A percentile compares a stretch with the other conserved stretches of the same genome.
Conservation (phyloP, 768 basidiomycete species). For the Macrolepiota dolichaula region DNA sequence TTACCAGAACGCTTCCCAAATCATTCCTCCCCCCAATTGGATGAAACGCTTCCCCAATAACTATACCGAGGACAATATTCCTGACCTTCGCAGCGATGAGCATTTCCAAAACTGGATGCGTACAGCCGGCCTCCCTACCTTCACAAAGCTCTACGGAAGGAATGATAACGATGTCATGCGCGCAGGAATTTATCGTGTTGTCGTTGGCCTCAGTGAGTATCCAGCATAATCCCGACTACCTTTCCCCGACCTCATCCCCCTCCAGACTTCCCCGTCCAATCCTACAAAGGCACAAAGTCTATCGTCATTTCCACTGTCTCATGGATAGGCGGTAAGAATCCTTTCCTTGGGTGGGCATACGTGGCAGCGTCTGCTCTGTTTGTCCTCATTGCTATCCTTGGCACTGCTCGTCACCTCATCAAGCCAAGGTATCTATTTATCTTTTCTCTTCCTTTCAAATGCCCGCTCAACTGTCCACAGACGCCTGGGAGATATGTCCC, state of each 20-base stretch:
- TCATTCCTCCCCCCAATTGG: slow-evolving; percentile 97
- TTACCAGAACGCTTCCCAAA: slow-evolving; percentile 56
- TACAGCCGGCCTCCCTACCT: slow-evolving; percentile 94
- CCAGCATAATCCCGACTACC: slow-evolving; percentile 11
- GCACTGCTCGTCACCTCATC: slow-evolving; percentile 89
- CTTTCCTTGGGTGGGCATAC: slow-evolving; percentile 98
- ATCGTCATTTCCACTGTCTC: slow-evolving; percentile 96
- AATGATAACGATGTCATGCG: slow-evolving; percentile 76
- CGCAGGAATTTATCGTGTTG: slow-evolving; percentile 73
- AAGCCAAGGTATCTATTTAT: slow-evolving; percentile 69
- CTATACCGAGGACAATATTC: slow-evolving; percentile 63
- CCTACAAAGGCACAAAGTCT: slow-evolving; percentile 93
- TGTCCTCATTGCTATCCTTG: slow-evolving; percentile 80
- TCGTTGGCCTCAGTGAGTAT: slow-evolving; percentile 76
- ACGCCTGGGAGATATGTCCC: slow-evolving; percentile 82
- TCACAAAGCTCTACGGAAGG: slow-evolving; percentile 90
- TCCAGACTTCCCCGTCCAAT: slow-evolving; percentile 87
- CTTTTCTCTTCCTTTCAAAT: background rate
- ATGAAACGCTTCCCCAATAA: slow-evolving; percentile 61
- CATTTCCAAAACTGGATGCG: slow-evolving; percentile 99
- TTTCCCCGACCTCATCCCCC: slow-evolving; percentile 9
- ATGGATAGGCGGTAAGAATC: slow-evolving; percentile 98
- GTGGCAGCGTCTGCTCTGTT: slow-evolving; percentile 87
- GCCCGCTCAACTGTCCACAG: slow-evolving; percentile 31
- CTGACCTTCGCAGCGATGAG: slow-evolving; percentile 73